A percentile compares a stretch with the other conserved stretches of the same genome.
Conservation (phyloP, 164 flowering plant species). For the Saururus chinensis region DNA sequence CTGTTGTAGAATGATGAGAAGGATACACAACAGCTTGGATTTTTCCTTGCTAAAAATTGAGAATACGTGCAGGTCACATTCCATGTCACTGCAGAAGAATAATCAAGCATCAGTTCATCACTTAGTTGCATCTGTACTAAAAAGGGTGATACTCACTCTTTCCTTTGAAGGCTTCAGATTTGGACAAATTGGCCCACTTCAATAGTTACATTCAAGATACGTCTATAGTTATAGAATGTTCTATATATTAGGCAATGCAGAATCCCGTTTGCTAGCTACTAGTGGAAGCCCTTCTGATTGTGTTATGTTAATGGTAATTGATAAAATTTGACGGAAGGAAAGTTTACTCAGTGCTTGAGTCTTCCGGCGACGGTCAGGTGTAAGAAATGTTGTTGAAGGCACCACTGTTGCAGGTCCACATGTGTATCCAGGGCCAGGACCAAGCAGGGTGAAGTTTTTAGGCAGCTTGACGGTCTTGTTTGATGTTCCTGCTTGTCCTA, state of each 20-base stretch:
- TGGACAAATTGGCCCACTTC: too few relatives aligned
- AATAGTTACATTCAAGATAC: too few relatives aligned
- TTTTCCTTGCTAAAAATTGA: conserved; percentile 57
- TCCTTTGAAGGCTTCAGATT: too few relatives aligned
- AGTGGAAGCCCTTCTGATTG: not conserved
- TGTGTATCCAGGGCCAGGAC: conserved; percentile 64
- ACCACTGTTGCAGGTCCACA: conserved; percentile 61
- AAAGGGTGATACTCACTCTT: too few relatives aligned
- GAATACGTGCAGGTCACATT: conserved; percentile 89
- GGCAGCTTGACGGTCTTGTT: conserved; percentile 61
- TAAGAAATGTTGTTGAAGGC: conserved; percentile 36
- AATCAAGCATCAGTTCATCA: not conserved
- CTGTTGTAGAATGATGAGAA: conserved; percentile 69
- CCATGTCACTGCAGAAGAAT: conserved; percentile 69
- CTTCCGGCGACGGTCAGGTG: conserved; percentile 41
- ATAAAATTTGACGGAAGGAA: not conserved
- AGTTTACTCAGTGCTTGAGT: conserved; percentile 54
- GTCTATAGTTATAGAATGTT: too few relatives aligned
- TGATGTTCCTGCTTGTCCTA: conserved; percentile 51
- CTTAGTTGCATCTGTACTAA: too few relatives aligned
- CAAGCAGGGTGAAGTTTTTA: conserved; percentile 49
- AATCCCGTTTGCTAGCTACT: too few relatives aligned
- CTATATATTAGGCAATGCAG: too few relatives aligned
- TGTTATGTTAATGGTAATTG: not conserved
- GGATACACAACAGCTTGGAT: conserved; percentile 66